A percentile compares a stretch with the other conserved stretches of the same genome.
Conservation (phyloP, 2,329 filamentous ascomycete species). For the Drechslerella dactyloides region DNA sequence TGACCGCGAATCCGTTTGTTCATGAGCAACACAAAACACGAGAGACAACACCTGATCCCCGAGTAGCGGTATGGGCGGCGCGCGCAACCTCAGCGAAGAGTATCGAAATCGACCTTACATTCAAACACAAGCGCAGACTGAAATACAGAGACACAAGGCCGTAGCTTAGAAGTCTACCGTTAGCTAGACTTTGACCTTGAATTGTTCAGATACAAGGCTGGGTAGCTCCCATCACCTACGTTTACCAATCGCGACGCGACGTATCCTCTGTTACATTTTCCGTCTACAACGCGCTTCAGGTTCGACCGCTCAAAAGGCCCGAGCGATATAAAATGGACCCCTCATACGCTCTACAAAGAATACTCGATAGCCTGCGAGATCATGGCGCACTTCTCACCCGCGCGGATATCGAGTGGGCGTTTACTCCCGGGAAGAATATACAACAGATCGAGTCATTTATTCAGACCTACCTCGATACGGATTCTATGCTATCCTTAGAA, state of each 20-base stretch:
- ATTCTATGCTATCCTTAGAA: constrained; percentile 62
- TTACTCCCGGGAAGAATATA: constrained; percentile 59
- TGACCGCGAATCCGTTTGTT: constrained; percentile 12
- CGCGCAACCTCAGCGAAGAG: too few relatives aligned
- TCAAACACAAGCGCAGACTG: neutral
- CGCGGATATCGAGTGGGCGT: constrained; percentile 62
- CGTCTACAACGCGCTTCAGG: neutral
- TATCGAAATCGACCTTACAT: too few relatives aligned
- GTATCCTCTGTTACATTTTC: neutral
- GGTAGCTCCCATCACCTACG: too few relatives aligned
- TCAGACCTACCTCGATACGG: constrained; percentile 60
- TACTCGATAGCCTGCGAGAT: constrained; percentile 61
- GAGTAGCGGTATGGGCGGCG: too few relatives aligned
- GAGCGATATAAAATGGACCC: too few relatives aligned
- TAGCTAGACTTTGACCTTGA: too few relatives aligned
- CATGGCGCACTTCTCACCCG: constrained; percentile 60
- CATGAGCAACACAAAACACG: constrained; percentile 3
- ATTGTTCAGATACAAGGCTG: too few relatives aligned
- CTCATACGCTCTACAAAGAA: constrained; percentile 56
- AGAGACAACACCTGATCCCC: constrained; percentile 1
- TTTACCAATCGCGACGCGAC: too few relatives aligned
- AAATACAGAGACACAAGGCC: too few relatives aligned
- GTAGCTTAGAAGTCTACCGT: too few relatives aligned
- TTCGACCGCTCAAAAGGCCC: neutral
- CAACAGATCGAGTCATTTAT: constrained; percentile 60